These are phyloP conservation scores for Hygrophorus russula DNA, from an alignment of 768 basidiomycete species.

Conservation along the genomic window DNA sequence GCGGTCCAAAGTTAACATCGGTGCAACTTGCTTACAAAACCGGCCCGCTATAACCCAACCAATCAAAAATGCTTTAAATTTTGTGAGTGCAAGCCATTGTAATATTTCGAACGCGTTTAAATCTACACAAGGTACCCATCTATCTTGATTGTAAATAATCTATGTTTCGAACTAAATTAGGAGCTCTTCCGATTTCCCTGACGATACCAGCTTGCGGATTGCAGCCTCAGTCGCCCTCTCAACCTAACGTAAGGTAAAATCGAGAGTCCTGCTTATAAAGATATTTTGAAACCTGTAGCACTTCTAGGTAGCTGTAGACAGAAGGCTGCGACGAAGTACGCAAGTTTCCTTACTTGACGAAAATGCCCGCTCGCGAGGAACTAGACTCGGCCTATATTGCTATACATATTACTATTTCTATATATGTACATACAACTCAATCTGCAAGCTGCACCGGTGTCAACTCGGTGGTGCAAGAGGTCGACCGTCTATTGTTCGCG, in stretches of 20 bases:
- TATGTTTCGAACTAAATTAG: conserved; percentile 4
- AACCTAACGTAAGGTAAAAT: conserved; percentile 11
- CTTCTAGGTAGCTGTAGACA: too few relatives aligned
- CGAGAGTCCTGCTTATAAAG: conserved; percentile 13
- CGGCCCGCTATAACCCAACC: background rate
- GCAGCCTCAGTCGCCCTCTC: conserved; percentile 7
- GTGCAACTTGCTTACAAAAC: background rate
- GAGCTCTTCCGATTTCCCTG: conserved; percentile 4
- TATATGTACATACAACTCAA: too few relatives aligned
- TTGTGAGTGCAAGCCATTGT: background rate
- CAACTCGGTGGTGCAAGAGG: too few relatives aligned
- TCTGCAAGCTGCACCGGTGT: too few relatives aligned
- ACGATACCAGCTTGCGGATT: conserved; percentile 4
- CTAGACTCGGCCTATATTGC: too few relatives aligned
- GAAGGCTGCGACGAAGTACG: too few relatives aligned
- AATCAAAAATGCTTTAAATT: background rate
- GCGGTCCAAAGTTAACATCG: background rate
- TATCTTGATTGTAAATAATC: background rate
- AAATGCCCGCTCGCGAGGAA: too few relatives aligned
- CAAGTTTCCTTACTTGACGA: too few relatives aligned
- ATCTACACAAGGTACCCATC: too few relatives aligned
- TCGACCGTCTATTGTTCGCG: conserved; percentile 34
- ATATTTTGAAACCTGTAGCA: conserved; percentile 21
- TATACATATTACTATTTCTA: too few relatives aligned
- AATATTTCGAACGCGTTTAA: background rate